Evolutionary conservation across 192 early-diverging fungal species (phyloP).

Genomic region (Dispira simplex): DNA sequence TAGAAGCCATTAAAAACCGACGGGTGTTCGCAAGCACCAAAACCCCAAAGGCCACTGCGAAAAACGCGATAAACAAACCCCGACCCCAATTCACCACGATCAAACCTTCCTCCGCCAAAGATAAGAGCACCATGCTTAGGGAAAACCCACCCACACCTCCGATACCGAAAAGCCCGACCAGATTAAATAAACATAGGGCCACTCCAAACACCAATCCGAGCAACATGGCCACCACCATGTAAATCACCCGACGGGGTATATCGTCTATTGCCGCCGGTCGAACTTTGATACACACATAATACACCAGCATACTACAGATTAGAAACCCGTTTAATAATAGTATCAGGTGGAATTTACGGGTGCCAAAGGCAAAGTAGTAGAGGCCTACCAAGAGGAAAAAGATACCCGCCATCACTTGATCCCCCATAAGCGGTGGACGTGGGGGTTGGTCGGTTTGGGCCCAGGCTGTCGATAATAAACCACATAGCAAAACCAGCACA

Average conservation of each 20-base stretch:
- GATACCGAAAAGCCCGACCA: constrained; percentile 1
- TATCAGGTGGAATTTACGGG: too few relatives aligned
- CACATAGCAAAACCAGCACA: too few relatives aligned
- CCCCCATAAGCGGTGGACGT: constrained; percentile 12
- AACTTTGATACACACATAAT: constrained; percentile 12
- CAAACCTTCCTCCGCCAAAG: constrained; percentile 1
- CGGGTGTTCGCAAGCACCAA: background rate
- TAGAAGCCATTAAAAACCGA: background rate
- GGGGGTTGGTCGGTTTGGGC: background rate
- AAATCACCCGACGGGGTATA: constrained; percentile 7
- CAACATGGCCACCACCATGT: constrained; percentile 7
- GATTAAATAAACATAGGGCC: background rate
- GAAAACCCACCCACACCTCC: constrained; percentile 9
- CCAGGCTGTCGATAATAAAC: too few relatives aligned
- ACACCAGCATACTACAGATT: constrained; percentile 8
- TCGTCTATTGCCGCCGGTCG: constrained; percentile 7
- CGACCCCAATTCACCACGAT: background rate
- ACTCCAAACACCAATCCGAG: constrained; percentile 1
- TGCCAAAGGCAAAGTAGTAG: background rate
- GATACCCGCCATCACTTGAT: constrained; percentile 8
- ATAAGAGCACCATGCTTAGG: constrained; percentile 3
- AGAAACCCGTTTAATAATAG: constrained; percentile 6
- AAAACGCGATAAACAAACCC: constrained; percentile 4
- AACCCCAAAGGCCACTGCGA: background rate
- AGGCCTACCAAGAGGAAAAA: constrained; percentile 8